A percentile compares a stretch with the other conserved stretches of the same genome.
These are phyloP conservation scores for Xylaria nigripes DNA, from an alignment of 495 filamentous ascomycete species.

Conservation along the genomic window DNA sequence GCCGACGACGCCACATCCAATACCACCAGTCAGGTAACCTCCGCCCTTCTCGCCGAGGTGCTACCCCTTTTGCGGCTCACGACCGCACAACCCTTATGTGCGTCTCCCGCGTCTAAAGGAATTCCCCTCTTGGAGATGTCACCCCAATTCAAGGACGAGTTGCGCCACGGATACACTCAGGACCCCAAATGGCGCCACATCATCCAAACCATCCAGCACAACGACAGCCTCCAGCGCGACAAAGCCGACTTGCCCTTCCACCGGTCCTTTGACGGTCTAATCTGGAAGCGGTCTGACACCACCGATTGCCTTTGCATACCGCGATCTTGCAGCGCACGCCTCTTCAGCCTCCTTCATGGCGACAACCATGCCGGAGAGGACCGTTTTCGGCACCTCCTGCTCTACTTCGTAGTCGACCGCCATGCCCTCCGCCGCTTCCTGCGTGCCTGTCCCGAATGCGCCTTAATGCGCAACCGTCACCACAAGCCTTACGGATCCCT, in stretches of 20 bases:
- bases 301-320: not conserved
- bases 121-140: not conserved
- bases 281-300: not conserved
- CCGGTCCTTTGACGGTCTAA: not conserved
- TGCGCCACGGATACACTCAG: not conserved
- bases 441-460: not conserved
- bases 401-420: not conserved
- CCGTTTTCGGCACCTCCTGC: not conserved
- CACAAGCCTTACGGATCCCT: not conserved
- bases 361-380: not conserved
- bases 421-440: not conserved
- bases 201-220: no score
- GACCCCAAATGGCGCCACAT: not conserved
- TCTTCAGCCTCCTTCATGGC: not conserved
- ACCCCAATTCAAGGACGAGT: not conserved
- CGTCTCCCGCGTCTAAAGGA: no score
- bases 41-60: not conserved
- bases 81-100: not conserved
- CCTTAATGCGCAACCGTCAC: not conserved
- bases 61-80: not conserved
- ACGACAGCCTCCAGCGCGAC: not conserved
- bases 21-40: not conserved
- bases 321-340: not conserved
- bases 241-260: not conserved
- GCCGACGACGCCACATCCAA: no score